Evolutionary conservation across 169 alveolate species (phyloP).

Genomic region (Theileria parva): DNA sequence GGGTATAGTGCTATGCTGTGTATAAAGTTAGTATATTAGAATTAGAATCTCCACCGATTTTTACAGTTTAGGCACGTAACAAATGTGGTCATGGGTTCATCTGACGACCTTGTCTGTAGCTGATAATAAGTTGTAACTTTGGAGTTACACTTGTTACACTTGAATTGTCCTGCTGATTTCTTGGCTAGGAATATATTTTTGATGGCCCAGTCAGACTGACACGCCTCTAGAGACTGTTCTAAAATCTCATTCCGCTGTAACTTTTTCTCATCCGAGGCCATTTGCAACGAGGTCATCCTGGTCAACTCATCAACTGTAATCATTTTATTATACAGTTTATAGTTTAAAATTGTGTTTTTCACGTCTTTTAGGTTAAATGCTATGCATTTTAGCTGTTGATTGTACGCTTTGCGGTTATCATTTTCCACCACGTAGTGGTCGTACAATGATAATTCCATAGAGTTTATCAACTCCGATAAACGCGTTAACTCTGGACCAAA

Average conservation of each 20-base stretch:
- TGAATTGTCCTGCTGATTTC: constrained; percentile 87
- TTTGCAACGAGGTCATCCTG: constrained; percentile 88
- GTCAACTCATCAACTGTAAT: constrained; percentile 82
- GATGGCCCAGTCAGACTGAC: constrained; percentile 94
- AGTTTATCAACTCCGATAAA: constrained; percentile 72
- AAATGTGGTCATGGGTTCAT: constrained; percentile 98
- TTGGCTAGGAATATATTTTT: constrained; percentile 74
- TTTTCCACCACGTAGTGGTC: constrained; percentile 56
- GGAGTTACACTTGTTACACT: constrained; percentile 91
- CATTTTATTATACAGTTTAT: constrained; percentile 80
- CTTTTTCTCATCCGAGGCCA: constrained; percentile 91
- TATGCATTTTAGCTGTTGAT: constrained; percentile 83
- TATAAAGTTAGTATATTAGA: too few relatives aligned
- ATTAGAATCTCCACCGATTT: constrained; percentile 90
- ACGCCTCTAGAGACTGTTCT: constrained; percentile 83
- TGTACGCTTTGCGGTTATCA: constrained; percentile 74
- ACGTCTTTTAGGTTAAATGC: constrained; percentile 87
- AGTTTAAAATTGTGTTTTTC: constrained; percentile 86
- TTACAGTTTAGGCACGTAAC: constrained; percentile 93
- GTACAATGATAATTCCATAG: constrained; percentile 73
- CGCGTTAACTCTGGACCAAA: constrained; percentile 60
- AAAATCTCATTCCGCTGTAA: constrained; percentile 78
- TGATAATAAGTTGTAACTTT: constrained; percentile 89
- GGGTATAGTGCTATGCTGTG: too few relatives aligned
- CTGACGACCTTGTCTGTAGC: constrained; percentile 96